Percentiles rank a stretch among this genome's conserved stretches.
These are phyloP conservation scores for Talaromyces nanjingensis DNA, from an alignment of 495 filamentous ascomycete species.

Conservation along the genomic window DNA sequence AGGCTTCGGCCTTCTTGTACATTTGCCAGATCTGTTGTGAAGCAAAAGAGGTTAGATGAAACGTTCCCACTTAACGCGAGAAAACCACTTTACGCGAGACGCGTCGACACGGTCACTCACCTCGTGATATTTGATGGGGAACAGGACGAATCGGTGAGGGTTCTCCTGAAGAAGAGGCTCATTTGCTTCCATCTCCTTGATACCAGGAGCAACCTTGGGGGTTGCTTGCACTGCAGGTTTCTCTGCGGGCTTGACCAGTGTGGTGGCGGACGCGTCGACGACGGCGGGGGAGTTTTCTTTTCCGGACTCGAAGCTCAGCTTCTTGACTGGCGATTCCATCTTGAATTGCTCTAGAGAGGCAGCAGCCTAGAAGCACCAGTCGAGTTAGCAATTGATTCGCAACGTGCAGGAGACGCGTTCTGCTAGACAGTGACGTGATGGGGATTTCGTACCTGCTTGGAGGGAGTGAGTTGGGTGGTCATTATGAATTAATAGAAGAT, in stretches of 20 bases:
- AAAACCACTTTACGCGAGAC: conserved; percentile 64
- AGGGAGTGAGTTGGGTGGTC: conserved; percentile 71
- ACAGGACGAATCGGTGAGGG: conserved; percentile 91
- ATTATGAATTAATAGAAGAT: conserved; percentile 34
- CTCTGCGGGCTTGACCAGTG: conserved; percentile 45
- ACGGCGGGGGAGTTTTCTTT: conserved; percentile 73
- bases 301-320: conserved; percentile 67
- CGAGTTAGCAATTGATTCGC: conserved; percentile 26
- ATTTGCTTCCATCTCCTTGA: conserved; percentile 65
- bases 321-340: conserved; percentile 91
- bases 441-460: conserved; percentile 68
- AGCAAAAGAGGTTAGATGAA: conserved; percentile 15
- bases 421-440: conserved; percentile 30
- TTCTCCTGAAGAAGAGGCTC: conserved; percentile 96
- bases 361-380: conserved; percentile 53
- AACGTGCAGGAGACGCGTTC: conserved; percentile 26
- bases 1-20: conserved; percentile 99
- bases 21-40: conserved; percentile 89
- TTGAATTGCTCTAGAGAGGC: conserved; percentile 80
- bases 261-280: conserved; percentile 42
- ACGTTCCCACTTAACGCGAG: conserved; percentile 17
- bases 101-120: conserved; percentile 58
- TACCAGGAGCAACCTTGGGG: conserved; percentile 47
- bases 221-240: conserved; percentile 32
- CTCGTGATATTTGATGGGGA: conserved; percentile 99